Base-by-base conservation (phyloP, 805 yeast species). In the Spencermartinsiella europaea region DNA sequence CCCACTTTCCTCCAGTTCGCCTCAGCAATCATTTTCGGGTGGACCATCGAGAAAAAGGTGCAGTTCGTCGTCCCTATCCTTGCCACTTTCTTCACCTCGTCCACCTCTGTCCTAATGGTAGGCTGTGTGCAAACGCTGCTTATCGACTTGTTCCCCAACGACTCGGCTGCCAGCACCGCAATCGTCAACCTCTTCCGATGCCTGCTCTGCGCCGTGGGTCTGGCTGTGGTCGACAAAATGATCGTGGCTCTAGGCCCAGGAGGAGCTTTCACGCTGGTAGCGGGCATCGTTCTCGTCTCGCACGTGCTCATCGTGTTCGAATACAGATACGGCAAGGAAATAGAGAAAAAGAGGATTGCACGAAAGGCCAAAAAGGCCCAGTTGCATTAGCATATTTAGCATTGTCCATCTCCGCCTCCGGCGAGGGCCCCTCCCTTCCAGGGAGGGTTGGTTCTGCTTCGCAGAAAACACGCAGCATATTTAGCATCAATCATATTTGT, bases 201-300 rank as follows among this genome's bases (percentile, higher is more conserved):
- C 60, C 68, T 77, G n/a, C 56, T 79, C 40, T 81, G 83, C 25
- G 95, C 95, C 0, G 72, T 78, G 1, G 80, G 84, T 37, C 73
- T 83, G 17, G 93, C 85, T 0, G 81, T 80, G 2, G 68, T 86
- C 17, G 74, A 79, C 17, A 72, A 66, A 41, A 84, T 89, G 91
- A 68, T 72, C 12, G 45, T 47, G 0, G 50, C 67, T 0, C 69
- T 89, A 77, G 77, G 78, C 0, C 64, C 76, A 10, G 96, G 96
- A 1, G 93, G 95, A 15, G 76, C 85, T 1, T 86, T 80, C 57
- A 81, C 95, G 0, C 69, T 88, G n/a, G 64, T 85, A 72, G 80
- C 81, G 2, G 81, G 64, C 5, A 43, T 65, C 4, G 57, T 71
- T 28, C 20, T 48, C 7, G 40, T 37, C 3, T 48, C 52, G 8